Percentiles rank a stretch among this genome's conserved stretches.
Evolutionary conservation across 2,329 filamentous ascomycete genomes (phyloP).

Genomic region (Paracamarosporium sp.): DNA sequence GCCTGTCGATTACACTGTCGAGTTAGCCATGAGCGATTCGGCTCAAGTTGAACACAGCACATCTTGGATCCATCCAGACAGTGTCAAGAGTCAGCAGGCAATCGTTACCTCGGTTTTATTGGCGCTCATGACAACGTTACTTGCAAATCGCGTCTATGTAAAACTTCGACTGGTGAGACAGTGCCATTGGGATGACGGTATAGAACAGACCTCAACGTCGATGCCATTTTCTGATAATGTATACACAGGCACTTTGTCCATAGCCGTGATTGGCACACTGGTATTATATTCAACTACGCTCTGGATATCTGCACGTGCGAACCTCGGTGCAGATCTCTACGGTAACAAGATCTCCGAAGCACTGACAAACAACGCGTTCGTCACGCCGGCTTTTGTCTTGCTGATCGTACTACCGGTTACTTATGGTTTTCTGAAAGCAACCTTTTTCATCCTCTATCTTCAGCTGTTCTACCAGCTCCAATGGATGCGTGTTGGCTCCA

Average conservation of each 20-base stretch:
- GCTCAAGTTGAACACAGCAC: neutral
- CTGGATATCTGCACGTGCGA: neutral
- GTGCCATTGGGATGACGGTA: neutral
- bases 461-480: slow-evolving; percentile 11
- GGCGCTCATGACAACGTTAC: neutral
- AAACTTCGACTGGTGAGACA: neutral
- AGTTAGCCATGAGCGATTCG: neutral
- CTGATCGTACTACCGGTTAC: neutral
- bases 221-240: neutral
- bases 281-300: neutral
- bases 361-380: neutral
- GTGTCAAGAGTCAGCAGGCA: neutral
- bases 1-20: neutral
- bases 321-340: neutral
- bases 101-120: neutral
- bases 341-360: neutral
- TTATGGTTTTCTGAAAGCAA: slow-evolving; percentile 12
- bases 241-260: neutral
- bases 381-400: neutral
- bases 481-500: slow-evolving; percentile 12
- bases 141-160: neutral
- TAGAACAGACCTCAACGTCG: neutral
- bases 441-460: slow-evolving; percentile 22
- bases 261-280: neutral
- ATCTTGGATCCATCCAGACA: neutral